These are phyloP conservation scores for Gamsiella multidivaricata DNA, from an alignment of 192 early-diverging fungal species.

Conservation along the genomic window DNA sequence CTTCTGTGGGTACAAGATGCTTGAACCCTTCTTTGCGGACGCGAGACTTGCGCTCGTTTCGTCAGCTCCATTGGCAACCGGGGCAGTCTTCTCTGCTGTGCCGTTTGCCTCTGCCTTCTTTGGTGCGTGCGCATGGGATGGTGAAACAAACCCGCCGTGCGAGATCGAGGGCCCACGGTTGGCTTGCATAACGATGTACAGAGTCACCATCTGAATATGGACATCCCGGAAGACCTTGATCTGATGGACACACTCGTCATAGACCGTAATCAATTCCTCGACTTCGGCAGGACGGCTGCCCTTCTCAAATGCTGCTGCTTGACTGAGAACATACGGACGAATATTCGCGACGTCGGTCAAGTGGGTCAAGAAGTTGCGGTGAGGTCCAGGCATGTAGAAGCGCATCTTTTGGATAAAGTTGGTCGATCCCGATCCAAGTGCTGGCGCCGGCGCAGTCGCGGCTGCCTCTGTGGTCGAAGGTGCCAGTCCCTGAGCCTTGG, in stretches of 20 bases:
- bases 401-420: constrained; percentile 91
- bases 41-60: too few species aligned
- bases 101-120: constrained; percentile 3
- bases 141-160: constrained; percentile 63
- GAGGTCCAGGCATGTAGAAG: constrained; percentile 89
- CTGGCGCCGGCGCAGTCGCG: not conserved
- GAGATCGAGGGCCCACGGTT: constrained; percentile 76
- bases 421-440: constrained; percentile 58
- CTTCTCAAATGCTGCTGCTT: constrained; percentile 12
- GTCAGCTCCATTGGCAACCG: not conserved
- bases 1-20: constrained; percentile 45
- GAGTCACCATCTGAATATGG: constrained; percentile 92
- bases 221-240: constrained; percentile 90
- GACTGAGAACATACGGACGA: constrained; percentile 68
- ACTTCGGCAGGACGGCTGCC: constrained; percentile 23
- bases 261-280: constrained; percentile 67
- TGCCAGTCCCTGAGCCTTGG: too few species aligned
- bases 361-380: constrained; percentile 88
- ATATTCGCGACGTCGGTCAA: constrained; percentile 73
- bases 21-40: constrained; percentile 29
- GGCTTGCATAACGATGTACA: constrained; percentile 91
- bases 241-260: constrained; percentile 83
- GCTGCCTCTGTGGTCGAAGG: too few species aligned
- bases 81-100: not conserved
- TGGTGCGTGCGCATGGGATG: constrained; percentile 12